A percentile compares a stretch with the other conserved stretches of the same genome.
These are phyloP conservation scores for Apostasia shenzhenica DNA, from an alignment of 106 monocot species.

Conservation along the genomic window DNA sequence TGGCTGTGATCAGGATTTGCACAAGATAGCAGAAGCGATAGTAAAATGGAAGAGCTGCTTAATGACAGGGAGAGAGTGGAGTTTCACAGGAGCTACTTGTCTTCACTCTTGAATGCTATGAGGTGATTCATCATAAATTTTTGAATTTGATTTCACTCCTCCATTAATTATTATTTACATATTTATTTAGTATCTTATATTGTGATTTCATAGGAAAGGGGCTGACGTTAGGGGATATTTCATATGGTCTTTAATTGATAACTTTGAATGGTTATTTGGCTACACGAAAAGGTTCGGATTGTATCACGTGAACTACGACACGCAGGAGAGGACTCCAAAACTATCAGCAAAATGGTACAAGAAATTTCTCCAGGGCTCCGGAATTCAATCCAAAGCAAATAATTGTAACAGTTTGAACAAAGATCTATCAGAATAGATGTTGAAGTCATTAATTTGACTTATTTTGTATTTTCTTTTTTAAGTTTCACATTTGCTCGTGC, in stretches of 20 bases:
- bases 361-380: constrained; percentile 16
- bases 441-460: too few species aligned
- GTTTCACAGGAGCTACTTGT: constrained; percentile 25
- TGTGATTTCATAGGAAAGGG: constrained; percentile 15
- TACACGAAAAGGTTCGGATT: constrained; percentile 32
- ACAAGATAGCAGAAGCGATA: constrained; percentile 12
- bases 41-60: constrained; percentile 10
- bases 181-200: too few species aligned
- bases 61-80: constrained; percentile 30
- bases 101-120: constrained; percentile 22
- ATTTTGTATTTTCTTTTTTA: too few species aligned
- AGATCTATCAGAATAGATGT: too few species aligned
- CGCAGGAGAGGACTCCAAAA: constrained; percentile 28
- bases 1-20: constrained; percentile 20
- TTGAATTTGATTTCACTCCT: too few species aligned
- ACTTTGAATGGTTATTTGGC: constrained; percentile 38
- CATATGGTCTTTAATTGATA: constrained; percentile 26
- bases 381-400: neutral
- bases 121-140: constrained; percentile 8
- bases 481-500: too few species aligned
- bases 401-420: too few species aligned
- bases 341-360: constrained; percentile 34
- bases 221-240: constrained; percentile 13
- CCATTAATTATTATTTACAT: too few species aligned
- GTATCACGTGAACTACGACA: constrained; percentile 23